phyloP scores from a whole-genome alignment of 352 stramenopile species.

The Pythium vanterpoolii region DNA sequence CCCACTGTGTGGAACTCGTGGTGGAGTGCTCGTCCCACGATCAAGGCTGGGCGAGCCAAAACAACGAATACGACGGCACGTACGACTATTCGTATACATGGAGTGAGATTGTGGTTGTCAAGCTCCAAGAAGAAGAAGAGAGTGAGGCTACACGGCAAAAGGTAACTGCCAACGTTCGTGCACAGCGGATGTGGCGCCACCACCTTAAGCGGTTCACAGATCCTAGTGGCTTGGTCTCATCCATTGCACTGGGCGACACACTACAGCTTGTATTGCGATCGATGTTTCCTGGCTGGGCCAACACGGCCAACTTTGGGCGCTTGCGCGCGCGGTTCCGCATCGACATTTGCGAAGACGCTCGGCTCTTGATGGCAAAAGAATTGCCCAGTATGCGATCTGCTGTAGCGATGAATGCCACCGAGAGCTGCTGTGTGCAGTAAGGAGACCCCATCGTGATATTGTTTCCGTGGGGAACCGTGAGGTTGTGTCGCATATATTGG shows the following conservation, averaged over 20 bases:
- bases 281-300: conserved; percentile 59
- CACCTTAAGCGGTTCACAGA: conserved; percentile 51
- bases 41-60: conserved; percentile 58
- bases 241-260: conserved; percentile 39
- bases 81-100: conserved; percentile 63
- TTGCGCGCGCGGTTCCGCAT: conserved; percentile 35
- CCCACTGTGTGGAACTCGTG: conserved; percentile 38
- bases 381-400: background rate
- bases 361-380: background rate
- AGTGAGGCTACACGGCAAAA: conserved; percentile 26
- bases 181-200: conserved; percentile 38
- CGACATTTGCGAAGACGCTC: conserved; percentile 13
- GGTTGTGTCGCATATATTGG: background rate
- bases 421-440: background rate
- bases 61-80: conserved; percentile 42
- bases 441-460: background rate
- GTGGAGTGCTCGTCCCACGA: conserved; percentile 64
- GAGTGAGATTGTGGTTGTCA: conserved; percentile 50
- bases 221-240: conserved; percentile 28
- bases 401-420: background rate
- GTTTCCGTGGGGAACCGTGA: background rate
- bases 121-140: conserved; percentile 7
- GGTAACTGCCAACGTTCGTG: conserved; percentile 56
- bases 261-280: conserved; percentile 59
- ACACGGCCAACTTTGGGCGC: conserved; percentile 50